These are phyloP conservation scores for Wickerhamiella pararugosa DNA, from an alignment of 1,139 yeast genomes.

Conservation along the genomic window DNA sequence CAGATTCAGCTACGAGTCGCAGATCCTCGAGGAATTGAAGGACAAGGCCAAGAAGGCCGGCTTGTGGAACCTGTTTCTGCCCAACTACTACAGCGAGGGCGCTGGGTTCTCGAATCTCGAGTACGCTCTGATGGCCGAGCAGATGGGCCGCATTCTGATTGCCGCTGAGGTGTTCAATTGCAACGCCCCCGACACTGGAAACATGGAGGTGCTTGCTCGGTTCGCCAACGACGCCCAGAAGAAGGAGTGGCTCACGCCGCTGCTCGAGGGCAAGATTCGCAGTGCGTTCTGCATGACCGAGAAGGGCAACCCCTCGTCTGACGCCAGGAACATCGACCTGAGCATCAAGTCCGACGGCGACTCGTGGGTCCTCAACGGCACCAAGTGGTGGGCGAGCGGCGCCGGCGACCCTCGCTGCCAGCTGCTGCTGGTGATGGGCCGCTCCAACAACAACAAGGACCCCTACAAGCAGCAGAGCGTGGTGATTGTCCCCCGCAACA, in stretches of 20 bases:
- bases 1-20: constrained; percentile 40
- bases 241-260: constrained; percentile 39
- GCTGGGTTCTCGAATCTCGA: constrained; percentile 54
- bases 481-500: constrained; percentile 40
- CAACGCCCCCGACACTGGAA: constrained; percentile 62
- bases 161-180: constrained; percentile 56
- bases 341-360: constrained; percentile 34
- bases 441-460: constrained; percentile 27
- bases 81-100: constrained; percentile 42
- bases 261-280: constrained; percentile 43
- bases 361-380: constrained; percentile 44
- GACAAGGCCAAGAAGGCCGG: constrained; percentile 41
- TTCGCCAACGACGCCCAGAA: constrained; percentile 43
- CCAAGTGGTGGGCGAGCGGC: constrained; percentile 66
- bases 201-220: constrained; percentile 53
- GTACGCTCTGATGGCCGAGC: constrained; percentile 57
- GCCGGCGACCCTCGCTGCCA: constrained; percentile 57
- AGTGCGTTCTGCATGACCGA: constrained; percentile 65
- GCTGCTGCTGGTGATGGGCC: constrained; percentile 51
- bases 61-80: constrained; percentile 51
- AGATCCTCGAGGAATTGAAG: constrained; percentile 39
- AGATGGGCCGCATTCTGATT: constrained; percentile 37
- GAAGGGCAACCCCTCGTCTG: constrained; percentile 48
- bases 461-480: constrained; percentile 47
- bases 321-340: constrained; percentile 48